Evolutionary conservation across 2,329 filamentous ascomycete genomes (phyloP), one percentile per base, ranked within the genome.

Genomic region (Hypoxylon rubiginosum): DNA sequence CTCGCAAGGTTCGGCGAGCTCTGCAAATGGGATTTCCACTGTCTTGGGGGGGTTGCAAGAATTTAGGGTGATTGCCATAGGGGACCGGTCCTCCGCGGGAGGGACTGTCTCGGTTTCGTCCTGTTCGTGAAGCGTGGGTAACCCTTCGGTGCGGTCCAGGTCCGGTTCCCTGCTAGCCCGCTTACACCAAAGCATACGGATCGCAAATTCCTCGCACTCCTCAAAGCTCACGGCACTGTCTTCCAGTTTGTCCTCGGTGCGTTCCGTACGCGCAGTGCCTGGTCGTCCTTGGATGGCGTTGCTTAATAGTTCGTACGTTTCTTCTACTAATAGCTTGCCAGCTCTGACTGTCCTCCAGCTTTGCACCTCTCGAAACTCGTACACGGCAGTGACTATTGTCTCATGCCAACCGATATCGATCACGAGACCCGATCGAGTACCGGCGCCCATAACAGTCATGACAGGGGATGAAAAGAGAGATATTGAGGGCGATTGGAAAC

Each of bases 341-440:
- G 89, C 94, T 69, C 96, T 86, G 13, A 92, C 84, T 41, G 88
- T 95, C 58, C 92, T 86, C 61, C 84, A 87, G 58, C 88, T 88
- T 15, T 85, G 84, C 1, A 97, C 88, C 77, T 97, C 94, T 58
- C 92, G 90, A 77, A 94, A 97, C 79, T 99, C 96, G 75, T 94
- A 98, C 6, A 98, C 85, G 5, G 90, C 92, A 0, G 93, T 97
- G 21, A 97, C 88, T 0, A 91, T 86, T 0, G 94, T 97, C 79
- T 98, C 96, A 45, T 90, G 86, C 96, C 96, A 99, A 46, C 95
- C 96, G 65, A 99, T 85, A 75, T 99, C 94, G 39, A 99, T 84
- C 0, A 98, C 88, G 45, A 99, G 79, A 0, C 91, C 93, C n/a
- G 92, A 93, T 13, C 96, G 89, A 43, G 97, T 82, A 0, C 96